Conservation (phyloP, 140 eudicot species). For the Cichorium intybus region DNA sequence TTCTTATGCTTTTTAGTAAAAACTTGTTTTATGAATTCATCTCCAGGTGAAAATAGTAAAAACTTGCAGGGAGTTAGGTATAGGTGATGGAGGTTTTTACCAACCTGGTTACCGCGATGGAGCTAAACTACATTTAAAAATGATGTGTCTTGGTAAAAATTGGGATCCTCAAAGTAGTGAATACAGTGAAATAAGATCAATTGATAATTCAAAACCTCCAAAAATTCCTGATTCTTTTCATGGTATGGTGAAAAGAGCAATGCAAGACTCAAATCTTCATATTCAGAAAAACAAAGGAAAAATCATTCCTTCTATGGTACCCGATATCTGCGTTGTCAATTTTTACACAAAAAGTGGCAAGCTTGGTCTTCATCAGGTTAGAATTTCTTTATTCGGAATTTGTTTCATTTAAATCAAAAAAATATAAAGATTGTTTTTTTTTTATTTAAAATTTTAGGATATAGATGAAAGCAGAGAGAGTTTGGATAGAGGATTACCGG, state of each 20-base stretch:
- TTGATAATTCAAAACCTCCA: background rate
- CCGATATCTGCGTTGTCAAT: constrained; percentile 69
- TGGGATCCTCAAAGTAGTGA: constrained; percentile 47
- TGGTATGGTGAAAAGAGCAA: constrained; percentile 38
- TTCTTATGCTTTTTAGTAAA: too few species aligned
- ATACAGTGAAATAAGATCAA: background rate
- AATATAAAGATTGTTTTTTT: constrained; percentile 9
- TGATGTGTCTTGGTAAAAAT: constrained; percentile 54
- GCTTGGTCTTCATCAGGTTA: constrained; percentile 92
- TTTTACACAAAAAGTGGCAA: constrained; percentile 56
- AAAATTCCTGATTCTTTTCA: background rate
- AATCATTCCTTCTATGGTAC: constrained; percentile 49
- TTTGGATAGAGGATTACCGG: constrained; percentile 32
- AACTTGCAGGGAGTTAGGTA: constrained; percentile 33
- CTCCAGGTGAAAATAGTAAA: constrained; percentile 21
- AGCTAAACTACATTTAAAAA: constrained; percentile 36
- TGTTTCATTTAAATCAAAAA: too few species aligned
- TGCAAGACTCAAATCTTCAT: constrained; percentile 39
- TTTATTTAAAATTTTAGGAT: constrained; percentile 33
- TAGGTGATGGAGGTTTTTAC: constrained; percentile 49
- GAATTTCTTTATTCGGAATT: background rate
- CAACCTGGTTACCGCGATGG: constrained; percentile 43
- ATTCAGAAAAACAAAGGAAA: background rate
- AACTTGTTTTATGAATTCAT: background rate
- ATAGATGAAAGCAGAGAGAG: constrained; percentile 38